phyloP scores from a whole-genome alignment of 23 red algal genomes.

The Cyanidioschyzon merolae region DNA sequence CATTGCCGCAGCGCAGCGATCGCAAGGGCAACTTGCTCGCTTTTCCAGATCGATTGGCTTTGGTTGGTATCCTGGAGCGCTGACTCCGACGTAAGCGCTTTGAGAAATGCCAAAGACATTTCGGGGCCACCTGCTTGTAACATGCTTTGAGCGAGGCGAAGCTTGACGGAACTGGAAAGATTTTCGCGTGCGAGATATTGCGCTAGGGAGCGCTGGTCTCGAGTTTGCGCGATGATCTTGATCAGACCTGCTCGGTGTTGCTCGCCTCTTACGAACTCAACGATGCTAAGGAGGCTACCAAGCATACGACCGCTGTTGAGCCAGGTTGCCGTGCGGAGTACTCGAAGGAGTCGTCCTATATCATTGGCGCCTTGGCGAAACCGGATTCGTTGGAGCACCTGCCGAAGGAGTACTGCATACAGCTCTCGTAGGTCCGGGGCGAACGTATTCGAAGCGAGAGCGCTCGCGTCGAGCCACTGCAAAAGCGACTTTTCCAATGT shows the following conservation, averaged over 20 bases:
- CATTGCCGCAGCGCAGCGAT: not conserved
- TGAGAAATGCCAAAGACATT: not conserved
- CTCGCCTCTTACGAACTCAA: not conserved
- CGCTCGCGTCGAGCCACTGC: not conserved
- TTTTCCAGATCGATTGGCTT: not conserved
- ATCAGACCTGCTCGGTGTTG: not conserved
- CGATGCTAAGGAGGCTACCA: not conserved
- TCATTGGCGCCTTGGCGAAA: not conserved
- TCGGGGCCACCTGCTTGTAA: not conserved
- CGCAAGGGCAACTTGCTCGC: constrained; percentile 4
- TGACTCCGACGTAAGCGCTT: not conserved
- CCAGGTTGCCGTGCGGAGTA: not conserved
- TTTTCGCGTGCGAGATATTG: not conserved
- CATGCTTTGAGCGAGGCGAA: not conserved
- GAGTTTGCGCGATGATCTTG: not conserved
- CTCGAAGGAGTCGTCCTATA: not conserved
- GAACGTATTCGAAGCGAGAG: not conserved
- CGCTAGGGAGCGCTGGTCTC: not conserved
- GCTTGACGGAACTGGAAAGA: not conserved
- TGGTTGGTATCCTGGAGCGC: not conserved
- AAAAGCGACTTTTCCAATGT: not conserved
- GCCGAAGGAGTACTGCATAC: not conserved
- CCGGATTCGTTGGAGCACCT: not conserved
- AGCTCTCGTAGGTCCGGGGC: not conserved
- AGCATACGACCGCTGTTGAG: not conserved